phyloP scores from a whole-genome alignment of 768 basidiomycete genomes.

The Mycena albidolilacea region DNA sequence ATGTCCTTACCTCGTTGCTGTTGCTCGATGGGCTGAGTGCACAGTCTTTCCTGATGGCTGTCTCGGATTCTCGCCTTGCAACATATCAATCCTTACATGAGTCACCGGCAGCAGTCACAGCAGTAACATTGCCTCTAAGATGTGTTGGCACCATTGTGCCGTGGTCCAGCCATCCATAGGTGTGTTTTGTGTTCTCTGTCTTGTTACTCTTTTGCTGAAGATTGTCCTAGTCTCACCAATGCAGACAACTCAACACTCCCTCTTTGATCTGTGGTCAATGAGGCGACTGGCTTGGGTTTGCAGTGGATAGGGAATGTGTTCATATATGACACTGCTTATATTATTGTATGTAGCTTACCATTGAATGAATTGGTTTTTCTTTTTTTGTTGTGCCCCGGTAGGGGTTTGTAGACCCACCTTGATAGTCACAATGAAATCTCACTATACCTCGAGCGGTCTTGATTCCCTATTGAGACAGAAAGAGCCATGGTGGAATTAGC shows the following conservation, averaged over 20 bases:
- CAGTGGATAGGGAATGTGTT: constrained; percentile 1
- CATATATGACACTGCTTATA: background rate
- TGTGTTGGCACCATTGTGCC: too few species aligned
- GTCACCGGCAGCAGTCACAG: too few species aligned
- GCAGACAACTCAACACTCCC: background rate
- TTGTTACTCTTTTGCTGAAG: too few species aligned
- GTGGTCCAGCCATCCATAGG: too few species aligned
- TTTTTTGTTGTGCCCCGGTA: background rate
- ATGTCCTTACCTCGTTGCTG: too few species aligned
- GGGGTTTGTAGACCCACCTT: background rate
- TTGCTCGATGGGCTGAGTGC: too few species aligned
- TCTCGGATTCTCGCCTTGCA: too few species aligned
- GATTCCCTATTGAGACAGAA: background rate
- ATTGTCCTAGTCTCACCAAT: too few species aligned
- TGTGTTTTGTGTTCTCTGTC: too few species aligned
- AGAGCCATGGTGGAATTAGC: background rate
- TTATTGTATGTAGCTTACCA: constrained; percentile 2
- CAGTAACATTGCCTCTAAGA: too few species aligned
- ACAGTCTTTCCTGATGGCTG: too few species aligned
- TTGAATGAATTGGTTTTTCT: background rate
- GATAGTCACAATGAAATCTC: background rate
- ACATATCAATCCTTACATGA: too few species aligned
- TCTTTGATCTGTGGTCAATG: background rate
- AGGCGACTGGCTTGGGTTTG: background rate
- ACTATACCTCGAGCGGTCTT: background rate